Evolutionary conservation across 352 stramenopile species (phyloP), one percentile per base, ranked within the genome.

Genomic region (Phytophthora tentaculata): DNA sequence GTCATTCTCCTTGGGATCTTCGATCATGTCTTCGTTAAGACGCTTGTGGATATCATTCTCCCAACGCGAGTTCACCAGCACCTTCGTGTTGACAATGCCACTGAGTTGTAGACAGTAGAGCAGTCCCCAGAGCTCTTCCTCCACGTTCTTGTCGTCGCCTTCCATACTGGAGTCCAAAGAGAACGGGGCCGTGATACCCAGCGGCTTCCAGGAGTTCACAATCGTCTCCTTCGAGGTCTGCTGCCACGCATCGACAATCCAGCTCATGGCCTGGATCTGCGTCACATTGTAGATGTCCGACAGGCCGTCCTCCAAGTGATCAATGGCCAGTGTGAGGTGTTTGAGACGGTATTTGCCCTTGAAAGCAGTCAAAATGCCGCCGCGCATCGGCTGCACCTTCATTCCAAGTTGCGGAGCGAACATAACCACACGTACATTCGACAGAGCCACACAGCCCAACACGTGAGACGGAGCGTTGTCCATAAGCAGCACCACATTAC

Each of bases 31-130:
- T 67, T 94, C 88, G 47, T 96, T 94, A 7, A 96, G 73, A 12
- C 87, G 88, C 73, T 96, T 96, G 79, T 96, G 88, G 28, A 96
- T 92, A 53, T 96, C 88, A 50, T 93, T 96, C 69, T 96, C 88
- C 84, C 88, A 94, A 17, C 88, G 88, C 28, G 88, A 94, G 81
- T 96, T 96, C 47, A 96, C 84, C 14, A 96, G 71, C 59, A 91
- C 84, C 67, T 96, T 96, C 26, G 87, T 96, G 72, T 93, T 94
- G 20, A 96, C 87, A 2, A 96, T 67, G 32, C 88, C 88, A 24
- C 84, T 94, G 20, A 96, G 77, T 67, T 94, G 84, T 37, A 96
- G 69, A 41, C 88, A 96, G 74, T 96, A 96, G 16, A 96, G 76
- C 64, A 94, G 64, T 0, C 86, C 86, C 88, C 88, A 96, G 1